A percentile compares a stretch with the other conserved stretches of the same genome.
Evolutionary conservation across 495 filamentous ascomycete species (phyloP).

Genomic region (Aspergillus nidulans): DNA sequence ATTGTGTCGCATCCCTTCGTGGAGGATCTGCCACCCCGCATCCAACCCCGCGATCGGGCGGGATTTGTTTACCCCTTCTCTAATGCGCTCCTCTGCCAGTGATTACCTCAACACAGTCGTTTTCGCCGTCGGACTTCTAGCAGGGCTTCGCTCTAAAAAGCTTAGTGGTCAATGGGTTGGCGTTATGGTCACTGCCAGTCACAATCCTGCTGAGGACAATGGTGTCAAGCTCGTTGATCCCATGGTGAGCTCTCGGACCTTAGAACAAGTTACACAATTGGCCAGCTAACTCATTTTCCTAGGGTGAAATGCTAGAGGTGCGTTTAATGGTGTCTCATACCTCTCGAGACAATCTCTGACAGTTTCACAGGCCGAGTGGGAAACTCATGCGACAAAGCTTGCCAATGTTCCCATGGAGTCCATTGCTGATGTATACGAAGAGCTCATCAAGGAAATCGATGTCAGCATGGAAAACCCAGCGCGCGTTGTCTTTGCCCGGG

Average conservation of each 20-base stretch:
- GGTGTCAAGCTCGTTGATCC: conserved; percentile 98
- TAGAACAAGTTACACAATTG: neutral
- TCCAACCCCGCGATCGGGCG: conserved; percentile 33
- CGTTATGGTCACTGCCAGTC: conserved; percentile 97
- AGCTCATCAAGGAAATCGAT: conserved; percentile 65
- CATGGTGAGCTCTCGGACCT: conserved; percentile 54
- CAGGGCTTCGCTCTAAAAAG: conserved; percentile 85
- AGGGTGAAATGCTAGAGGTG: conserved; percentile 95
- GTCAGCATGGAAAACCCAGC: conserved; percentile 67
- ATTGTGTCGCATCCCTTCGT: conserved; percentile 6
- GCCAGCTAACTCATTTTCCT: conserved; percentile 3
- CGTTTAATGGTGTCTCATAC: conserved; percentile 5
- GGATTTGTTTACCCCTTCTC: conserved; percentile 30
- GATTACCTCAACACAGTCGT: conserved; percentile 78
- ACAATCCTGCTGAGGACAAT: conserved; percentile 96
- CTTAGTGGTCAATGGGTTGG: conserved; percentile 86
- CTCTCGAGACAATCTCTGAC: neutral
- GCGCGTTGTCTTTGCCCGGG: conserved; percentile 82
- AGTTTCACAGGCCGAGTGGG: conserved; percentile 65
- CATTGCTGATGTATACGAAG: conserved; percentile 68
- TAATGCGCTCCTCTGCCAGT: conserved; percentile 27
- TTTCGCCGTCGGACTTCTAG: conserved; percentile 84
- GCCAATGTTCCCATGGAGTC: conserved; percentile 77
- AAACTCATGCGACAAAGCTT: conserved; percentile 76
- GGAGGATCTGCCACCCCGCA: conserved; percentile 31